These are phyloP conservation scores for Sindora glabra DNA, from an alignment of 306 rosid species.

Conservation along the genomic window DNA sequence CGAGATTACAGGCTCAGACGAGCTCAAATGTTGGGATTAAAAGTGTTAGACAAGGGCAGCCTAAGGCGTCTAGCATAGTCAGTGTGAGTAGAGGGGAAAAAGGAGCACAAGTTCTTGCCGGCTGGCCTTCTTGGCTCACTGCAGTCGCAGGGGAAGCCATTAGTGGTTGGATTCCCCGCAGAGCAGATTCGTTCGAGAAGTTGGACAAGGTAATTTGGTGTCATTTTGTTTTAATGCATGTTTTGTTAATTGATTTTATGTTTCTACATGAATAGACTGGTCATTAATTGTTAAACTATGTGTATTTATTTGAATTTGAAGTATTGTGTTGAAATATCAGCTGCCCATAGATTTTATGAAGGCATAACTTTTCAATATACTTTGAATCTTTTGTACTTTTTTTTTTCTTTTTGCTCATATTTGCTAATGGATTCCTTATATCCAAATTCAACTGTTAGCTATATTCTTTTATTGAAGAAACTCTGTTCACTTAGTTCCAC, in stretches of 20 bases:
- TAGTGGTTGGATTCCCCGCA: conserved; percentile 79
- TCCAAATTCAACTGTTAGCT: neutral
- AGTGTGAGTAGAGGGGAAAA: conserved; percentile 46
- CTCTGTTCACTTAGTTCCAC: neutral
- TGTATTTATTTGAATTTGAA: neutral
- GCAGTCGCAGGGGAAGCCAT: conserved; percentile 81
- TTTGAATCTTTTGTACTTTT: neutral
- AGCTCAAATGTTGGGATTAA: conserved; percentile 10
- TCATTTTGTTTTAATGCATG: neutral
- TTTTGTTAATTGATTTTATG: neutral
- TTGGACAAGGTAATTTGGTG: conserved; percentile 55
- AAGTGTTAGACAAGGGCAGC: conserved; percentile 9
- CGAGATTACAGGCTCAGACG: conserved; percentile 19
- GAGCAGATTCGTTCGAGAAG: conserved; percentile 71
- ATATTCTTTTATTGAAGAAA: neutral
- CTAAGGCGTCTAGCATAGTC: conserved; percentile 15
- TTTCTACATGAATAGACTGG: neutral
- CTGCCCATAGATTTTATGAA: too few relatives aligned
- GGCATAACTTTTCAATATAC: neutral
- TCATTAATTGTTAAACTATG: neutral
- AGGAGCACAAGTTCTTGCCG: conserved; percentile 66
- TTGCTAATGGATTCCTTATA: neutral
- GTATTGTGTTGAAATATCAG: neutral
- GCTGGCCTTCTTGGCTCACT: conserved; percentile 92
- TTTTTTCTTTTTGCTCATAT: neutral